phyloP scores from a whole-genome alignment of 73 alveolate genomes.

The Symbiodinium pilosum region DNA sequence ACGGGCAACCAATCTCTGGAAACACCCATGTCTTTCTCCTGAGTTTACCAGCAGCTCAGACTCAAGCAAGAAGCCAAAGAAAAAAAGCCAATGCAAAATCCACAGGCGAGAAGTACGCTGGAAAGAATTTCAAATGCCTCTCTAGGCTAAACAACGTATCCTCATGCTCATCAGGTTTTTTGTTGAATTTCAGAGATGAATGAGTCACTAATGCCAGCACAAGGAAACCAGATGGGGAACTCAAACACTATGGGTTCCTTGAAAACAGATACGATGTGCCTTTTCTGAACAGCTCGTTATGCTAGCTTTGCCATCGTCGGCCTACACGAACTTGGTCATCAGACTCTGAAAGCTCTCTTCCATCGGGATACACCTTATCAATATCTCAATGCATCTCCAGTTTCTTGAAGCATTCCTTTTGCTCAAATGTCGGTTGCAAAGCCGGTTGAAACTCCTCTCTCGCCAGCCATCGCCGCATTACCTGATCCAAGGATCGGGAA shows the following conservation, averaged over 20 bases:
- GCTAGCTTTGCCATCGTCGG: neutral
- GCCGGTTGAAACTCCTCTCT: neutral
- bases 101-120: no score
- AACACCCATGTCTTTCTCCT: no score
- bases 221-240: neutral
- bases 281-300: neutral
- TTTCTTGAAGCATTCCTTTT: neutral
- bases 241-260: neutral
- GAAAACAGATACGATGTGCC: neutral
- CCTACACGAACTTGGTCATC: neutral
- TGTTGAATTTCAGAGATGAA: no score
- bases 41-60: no score
- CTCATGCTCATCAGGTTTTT: no score
- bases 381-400: neutral
- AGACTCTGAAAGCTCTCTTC: neutral
- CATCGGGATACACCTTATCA: neutral
- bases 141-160: no score
- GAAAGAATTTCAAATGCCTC: no score
- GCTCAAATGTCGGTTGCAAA: constrained; percentile 1
- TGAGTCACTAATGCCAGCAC: no score
- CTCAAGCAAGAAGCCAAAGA: no score
- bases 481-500: neutral
- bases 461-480: neutral
- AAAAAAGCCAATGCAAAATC: no score
- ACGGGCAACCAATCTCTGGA: no score